Evolutionary conservation across 148 eudicot species (phyloP).

Genomic region (Persicaria maculosa): DNA sequence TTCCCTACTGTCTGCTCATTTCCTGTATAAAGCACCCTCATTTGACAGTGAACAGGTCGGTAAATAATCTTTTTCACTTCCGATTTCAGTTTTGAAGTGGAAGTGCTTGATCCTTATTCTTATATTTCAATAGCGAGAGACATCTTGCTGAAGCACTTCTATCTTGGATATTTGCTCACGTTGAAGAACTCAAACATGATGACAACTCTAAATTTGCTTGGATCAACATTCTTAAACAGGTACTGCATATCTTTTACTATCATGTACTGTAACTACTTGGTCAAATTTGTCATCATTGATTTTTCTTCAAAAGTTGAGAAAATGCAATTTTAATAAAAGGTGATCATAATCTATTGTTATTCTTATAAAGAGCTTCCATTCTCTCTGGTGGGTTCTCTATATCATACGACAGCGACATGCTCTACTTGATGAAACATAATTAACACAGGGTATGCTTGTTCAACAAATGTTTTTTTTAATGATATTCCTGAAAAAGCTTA

Average conservation of each 20-base stretch:
- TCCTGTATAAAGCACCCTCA: constrained; percentile 59
- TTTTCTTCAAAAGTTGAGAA: neutral
- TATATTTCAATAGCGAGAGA: constrained; percentile 52
- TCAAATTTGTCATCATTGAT: neutral
- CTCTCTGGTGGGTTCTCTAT: neutral
- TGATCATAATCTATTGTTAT: neutral
- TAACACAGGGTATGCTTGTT: neutral
- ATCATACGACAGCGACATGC: neutral
- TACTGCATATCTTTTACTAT: constrained; percentile 7
- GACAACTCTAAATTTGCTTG: constrained; percentile 20
- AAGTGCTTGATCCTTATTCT: constrained; percentile 12
- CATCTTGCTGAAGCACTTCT: constrained; percentile 71
- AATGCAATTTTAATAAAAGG: neutral
- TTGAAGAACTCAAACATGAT: constrained; percentile 20
- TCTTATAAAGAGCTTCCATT: neutral
- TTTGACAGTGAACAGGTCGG: constrained; percentile 74
- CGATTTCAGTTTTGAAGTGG: constrained; percentile 9
- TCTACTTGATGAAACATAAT: neutral
- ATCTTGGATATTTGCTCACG: constrained; percentile 53
- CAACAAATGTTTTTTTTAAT: neutral
- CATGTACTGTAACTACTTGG: neutral
- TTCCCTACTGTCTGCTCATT: constrained; percentile 44
- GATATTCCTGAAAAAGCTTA: constrained; percentile 1
- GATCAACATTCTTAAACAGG: constrained; percentile 43
- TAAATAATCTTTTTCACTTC: constrained; percentile 2